Conservation (phyloP, 441 rosid species). For the Flueggea neowawraea region DNA sequence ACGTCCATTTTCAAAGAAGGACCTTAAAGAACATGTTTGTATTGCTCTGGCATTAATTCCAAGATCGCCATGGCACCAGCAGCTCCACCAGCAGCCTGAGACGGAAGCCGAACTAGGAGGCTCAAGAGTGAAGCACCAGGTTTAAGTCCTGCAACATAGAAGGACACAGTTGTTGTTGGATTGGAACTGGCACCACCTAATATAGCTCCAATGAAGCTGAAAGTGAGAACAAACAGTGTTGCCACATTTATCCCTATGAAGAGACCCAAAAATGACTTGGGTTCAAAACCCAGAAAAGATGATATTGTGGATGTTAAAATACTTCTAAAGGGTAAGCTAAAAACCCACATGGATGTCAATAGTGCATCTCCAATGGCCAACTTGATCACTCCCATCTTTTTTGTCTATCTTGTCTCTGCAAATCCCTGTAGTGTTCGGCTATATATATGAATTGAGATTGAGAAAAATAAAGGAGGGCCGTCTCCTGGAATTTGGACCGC, state of each 20-base stretch:
- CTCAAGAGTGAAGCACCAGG: slow-evolving; percentile 38
- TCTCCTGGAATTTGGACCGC: too few species aligned
- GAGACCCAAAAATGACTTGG: slow-evolving; percentile 26
- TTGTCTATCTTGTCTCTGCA: too few species aligned
- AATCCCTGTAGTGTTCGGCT: too few species aligned
- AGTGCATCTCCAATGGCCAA: background rate
- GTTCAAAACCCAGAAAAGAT: slow-evolving; percentile 24
- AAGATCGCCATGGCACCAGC: too few species aligned
- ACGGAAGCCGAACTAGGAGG: too few species aligned
- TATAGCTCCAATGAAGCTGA: slow-evolving; percentile 29
- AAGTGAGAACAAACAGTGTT: slow-evolving; percentile 22
- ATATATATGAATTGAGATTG: too few species aligned
- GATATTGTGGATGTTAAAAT: slow-evolving; percentile 11
- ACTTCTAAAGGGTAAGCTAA: background rate
- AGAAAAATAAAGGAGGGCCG: too few species aligned
- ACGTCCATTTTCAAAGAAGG: too few species aligned
- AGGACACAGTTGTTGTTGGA: slow-evolving; percentile 44
- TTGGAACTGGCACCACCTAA: slow-evolving; percentile 69
- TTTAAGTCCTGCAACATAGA: slow-evolving; percentile 42
- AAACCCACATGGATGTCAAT: slow-evolving; percentile 1
- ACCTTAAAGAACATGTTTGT: too few species aligned
- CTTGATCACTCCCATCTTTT: slow-evolving; percentile 1
- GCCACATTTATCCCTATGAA: slow-evolving; percentile 33
- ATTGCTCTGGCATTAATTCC: too few species aligned
- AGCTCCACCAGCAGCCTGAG: too few species aligned